Evolutionary conservation across 495 filamentous ascomycete genomes (phyloP).

Genomic region (Podospora sp.): DNA sequence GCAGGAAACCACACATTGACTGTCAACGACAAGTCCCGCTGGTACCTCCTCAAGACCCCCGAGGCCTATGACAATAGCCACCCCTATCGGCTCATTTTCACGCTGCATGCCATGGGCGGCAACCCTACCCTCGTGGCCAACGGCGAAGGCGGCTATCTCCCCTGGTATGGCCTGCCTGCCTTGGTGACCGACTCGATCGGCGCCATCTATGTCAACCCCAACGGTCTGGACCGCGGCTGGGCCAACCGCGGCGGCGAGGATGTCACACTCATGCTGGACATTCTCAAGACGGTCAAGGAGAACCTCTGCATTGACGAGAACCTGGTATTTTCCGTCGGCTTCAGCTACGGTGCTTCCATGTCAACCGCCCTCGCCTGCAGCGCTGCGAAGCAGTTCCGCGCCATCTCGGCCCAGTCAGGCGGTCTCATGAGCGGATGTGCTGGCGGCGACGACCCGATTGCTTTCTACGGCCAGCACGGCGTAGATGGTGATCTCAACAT

Average conservation of each 20-base stretch:
- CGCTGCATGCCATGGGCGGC: slow-evolving; percentile 40
- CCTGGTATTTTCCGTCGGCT: slow-evolving; percentile 46
- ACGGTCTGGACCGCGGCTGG: slow-evolving; percentile 47
- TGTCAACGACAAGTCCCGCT: slow-evolving; percentile 23
- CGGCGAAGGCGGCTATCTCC: slow-evolving; percentile 31
- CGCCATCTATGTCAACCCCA: slow-evolving; percentile 45
- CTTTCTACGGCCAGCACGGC: slow-evolving; percentile 46
- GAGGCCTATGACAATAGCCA: slow-evolving; percentile 42
- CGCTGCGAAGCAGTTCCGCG: slow-evolving; percentile 40
- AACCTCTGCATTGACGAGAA: slow-evolving; percentile 46
- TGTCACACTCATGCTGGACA: slow-evolving; percentile 39
- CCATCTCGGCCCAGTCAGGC: slow-evolving; percentile 44
- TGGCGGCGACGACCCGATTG: slow-evolving; percentile 42
- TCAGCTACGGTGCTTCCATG: slow-evolving; percentile 51
- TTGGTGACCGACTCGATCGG: slow-evolving; percentile 38
- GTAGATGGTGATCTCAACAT: slow-evolving; percentile 40
- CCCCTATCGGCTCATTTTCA: slow-evolving; percentile 45
- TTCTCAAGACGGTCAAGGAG: slow-evolving; percentile 35
- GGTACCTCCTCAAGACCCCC: slow-evolving; percentile 42
- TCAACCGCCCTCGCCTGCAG: slow-evolving; percentile 47
- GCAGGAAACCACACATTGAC: slow-evolving; percentile 25
- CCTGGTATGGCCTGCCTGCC: slow-evolving; percentile 42
- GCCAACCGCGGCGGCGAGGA: slow-evolving; percentile 45
- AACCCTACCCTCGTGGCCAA: slow-evolving; percentile 35
- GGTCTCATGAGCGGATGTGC: slow-evolving; percentile 33